A percentile compares a stretch with the other conserved stretches of the same genome.
Conservation (phyloP, 1,284 basidiomycete genomes). For the Trametes pubescens region DNA sequence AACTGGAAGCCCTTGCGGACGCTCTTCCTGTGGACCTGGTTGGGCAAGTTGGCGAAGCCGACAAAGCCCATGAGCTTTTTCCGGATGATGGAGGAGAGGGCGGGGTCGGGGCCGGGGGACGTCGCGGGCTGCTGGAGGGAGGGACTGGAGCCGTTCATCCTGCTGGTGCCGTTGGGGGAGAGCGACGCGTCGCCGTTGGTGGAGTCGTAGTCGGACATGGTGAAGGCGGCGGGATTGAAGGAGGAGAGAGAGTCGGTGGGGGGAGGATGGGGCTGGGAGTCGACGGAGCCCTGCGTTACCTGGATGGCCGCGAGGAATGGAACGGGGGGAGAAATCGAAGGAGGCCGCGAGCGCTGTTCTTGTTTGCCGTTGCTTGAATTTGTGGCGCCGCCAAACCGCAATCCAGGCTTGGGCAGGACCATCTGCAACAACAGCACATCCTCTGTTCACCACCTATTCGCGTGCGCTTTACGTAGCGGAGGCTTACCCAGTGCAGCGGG, state of each 20-base stretch:
- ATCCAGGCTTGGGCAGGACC: slow-evolving; percentile 40
- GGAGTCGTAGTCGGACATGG: slow-evolving; percentile 80
- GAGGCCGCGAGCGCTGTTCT: slow-evolving; percentile 46
- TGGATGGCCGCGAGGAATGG: slow-evolving; percentile 44
- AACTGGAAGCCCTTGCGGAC: slow-evolving; percentile 98
- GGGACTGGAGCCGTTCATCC: slow-evolving; percentile 65
- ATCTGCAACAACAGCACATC: slow-evolving; percentile 29
- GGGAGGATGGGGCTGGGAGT: slow-evolving; percentile 37
- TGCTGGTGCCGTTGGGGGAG: slow-evolving; percentile 57
- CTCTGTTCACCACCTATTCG: slow-evolving; percentile 1
- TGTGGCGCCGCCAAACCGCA: slow-evolving; percentile 39
- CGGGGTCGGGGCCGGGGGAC: slow-evolving; percentile 44
- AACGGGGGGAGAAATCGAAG: slow-evolving; percentile 61
- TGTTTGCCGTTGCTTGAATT: slow-evolving; percentile 42
- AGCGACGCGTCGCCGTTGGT: slow-evolving; percentile 65
- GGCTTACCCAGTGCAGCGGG: slow-evolving; percentile 33
- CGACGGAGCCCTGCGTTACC: slow-evolving; percentile 36
- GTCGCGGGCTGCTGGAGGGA: slow-evolving; percentile 54
- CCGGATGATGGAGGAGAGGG: slow-evolving; percentile 73
- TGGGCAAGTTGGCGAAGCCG: slow-evolving; percentile 92
- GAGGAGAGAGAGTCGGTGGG: slow-evolving; percentile 29
- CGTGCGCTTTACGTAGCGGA: slow-evolving; percentile 15
- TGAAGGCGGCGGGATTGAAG: slow-evolving; percentile 28
- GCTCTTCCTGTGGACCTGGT: slow-evolving; percentile 97
- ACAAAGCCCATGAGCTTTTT: slow-evolving; percentile 95